Percentiles rank a stretch among this genome's conserved stretches.
Evolutionary conservation across 2,329 filamentous ascomycete genomes (phyloP).

Genomic region (Juglanconis juglandina): DNA sequence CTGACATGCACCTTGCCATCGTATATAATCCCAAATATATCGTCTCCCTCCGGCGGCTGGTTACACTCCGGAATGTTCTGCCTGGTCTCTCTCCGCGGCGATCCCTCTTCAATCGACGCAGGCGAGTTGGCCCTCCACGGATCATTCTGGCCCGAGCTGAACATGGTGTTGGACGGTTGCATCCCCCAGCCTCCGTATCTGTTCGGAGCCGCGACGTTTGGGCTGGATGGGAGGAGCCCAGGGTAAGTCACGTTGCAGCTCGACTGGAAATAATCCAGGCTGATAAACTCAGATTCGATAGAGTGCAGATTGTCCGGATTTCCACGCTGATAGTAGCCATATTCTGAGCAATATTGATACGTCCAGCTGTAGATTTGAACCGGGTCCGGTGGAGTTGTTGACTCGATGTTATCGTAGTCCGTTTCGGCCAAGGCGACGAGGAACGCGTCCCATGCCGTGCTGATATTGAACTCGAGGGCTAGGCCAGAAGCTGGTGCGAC

Average conservation of each 20-base stretch:
- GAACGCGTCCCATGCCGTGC: slow-evolving; percentile 3
- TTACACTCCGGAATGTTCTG: slow-evolving; percentile 13
- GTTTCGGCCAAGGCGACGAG: not conserved
- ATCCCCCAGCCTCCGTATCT: slow-evolving; percentile 26
- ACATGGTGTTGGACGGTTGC: slow-evolving; percentile 24
- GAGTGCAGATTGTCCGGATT: slow-evolving; percentile 5
- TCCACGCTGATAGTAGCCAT: slow-evolving; percentile 9
- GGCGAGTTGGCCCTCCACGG: slow-evolving; percentile 24
- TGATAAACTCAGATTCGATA: not conserved
- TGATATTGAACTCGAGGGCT: not conserved
- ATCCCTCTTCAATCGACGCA: slow-evolving; percentile 9
- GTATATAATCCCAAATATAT: slow-evolving; percentile 15
- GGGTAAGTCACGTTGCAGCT: not conserved
- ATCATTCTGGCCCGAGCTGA: slow-evolving; percentile 29
- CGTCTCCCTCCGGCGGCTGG: slow-evolving; percentile 1
- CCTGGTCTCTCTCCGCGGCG: slow-evolving; percentile 5
- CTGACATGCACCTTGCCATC: slow-evolving; percentile 15
- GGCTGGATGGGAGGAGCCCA: slow-evolving; percentile 1
- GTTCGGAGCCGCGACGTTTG: slow-evolving; percentile 5
- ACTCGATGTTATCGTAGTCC: slow-evolving; percentile 3
- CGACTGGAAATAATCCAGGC: not conserved
- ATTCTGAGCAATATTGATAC: slow-evolving; percentile 7
- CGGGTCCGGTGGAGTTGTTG: not conserved
- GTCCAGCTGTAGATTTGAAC: slow-evolving; percentile 7
- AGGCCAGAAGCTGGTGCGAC: slow-evolving; percentile 4